Conservation (phyloP, 495 filamentous ascomycete genomes). For the Zalerion maritima region DNA sequence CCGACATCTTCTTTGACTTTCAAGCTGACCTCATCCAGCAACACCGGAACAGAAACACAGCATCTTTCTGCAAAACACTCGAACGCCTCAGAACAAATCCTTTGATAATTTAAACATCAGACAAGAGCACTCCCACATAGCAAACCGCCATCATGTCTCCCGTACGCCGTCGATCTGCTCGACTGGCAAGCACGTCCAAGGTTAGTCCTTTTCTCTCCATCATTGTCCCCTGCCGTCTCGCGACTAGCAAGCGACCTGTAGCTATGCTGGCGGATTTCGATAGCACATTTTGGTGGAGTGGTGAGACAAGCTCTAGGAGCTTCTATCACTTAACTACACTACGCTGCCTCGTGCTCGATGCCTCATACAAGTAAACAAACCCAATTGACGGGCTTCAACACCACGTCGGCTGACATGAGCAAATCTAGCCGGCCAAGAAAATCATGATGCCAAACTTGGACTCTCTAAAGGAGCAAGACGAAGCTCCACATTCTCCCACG, state of each 20-base stretch:
- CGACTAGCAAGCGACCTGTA: constrained; percentile 2
- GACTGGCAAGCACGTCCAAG: constrained; percentile 28
- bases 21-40: too few relatives aligned
- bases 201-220: constrained; percentile 13
- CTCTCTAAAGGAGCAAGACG: constrained; percentile 29
- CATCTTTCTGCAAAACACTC: too few relatives aligned
- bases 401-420: too few relatives aligned
- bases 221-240: constrained; percentile 7
- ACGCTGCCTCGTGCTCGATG: constrained; percentile 4
- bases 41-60: too few relatives aligned
- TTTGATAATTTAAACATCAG: too few relatives aligned
- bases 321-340: constrained; percentile 1
- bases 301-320: not conserved
- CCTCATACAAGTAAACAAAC: constrained; percentile 8
- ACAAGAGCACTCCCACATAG: too few relatives aligned
- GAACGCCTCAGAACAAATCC: too few relatives aligned
- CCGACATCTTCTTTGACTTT: too few relatives aligned
- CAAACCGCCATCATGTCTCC: constrained; percentile 21
- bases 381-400: constrained; percentile 6
- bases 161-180: constrained; percentile 31
- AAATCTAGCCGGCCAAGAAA: too few relatives aligned
- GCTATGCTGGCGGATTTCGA: too few relatives aligned
- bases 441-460: constrained; percentile 25
- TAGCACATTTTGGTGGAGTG: too few relatives aligned
- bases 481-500: constrained; percentile 10